Percentiles rank a stretch among this genome's conserved stretches.
Conservation (phyloP, 768 basidiomycete species). For the Suillus subaureus region DNA sequence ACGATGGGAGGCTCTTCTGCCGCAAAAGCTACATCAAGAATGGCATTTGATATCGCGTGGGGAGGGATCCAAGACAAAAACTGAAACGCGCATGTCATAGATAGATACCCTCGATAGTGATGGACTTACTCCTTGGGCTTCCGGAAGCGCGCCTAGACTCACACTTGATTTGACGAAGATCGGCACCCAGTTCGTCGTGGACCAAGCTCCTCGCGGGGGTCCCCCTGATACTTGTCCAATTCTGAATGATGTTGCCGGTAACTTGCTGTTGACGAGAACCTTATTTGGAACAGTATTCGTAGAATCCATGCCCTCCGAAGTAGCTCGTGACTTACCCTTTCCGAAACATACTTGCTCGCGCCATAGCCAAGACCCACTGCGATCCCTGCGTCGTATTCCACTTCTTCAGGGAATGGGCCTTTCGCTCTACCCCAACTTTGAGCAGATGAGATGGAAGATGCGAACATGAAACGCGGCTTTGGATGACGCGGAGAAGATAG, state of each 20-base stretch:
- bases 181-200: slow-evolving; percentile 49
- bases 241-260: slow-evolving; percentile 40
- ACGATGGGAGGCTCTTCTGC: slow-evolving; percentile 10
- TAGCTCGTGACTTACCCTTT: slow-evolving; percentile 32
- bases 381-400: slow-evolving; percentile 19
- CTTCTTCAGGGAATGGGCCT: too few species aligned
- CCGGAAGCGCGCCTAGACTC: slow-evolving; percentile 26
- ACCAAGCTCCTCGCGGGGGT: slow-evolving; percentile 42
- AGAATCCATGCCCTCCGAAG: neutral
- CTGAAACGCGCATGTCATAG: slow-evolving; percentile 4
- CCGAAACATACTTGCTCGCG: slow-evolving; percentile 47
- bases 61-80: slow-evolving; percentile 23
- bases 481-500: too few species aligned
- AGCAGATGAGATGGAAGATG: too few species aligned
- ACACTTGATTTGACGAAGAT: slow-evolving; percentile 40
- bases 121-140: slow-evolving; percentile 20
- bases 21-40: slow-evolving; percentile 24
- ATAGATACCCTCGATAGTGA: neutral
- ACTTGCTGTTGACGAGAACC: slow-evolving; percentile 41
- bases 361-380: slow-evolving; percentile 46
- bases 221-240: slow-evolving; percentile 51
- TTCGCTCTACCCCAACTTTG: too few species aligned
- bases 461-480: too few species aligned
- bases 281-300: slow-evolving; percentile 13
- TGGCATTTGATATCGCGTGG: slow-evolving; percentile 17